phyloP scores from a whole-genome alignment of 2,329 filamentous ascomycete genomes.

The Hansfordia pulvinata region DNA sequence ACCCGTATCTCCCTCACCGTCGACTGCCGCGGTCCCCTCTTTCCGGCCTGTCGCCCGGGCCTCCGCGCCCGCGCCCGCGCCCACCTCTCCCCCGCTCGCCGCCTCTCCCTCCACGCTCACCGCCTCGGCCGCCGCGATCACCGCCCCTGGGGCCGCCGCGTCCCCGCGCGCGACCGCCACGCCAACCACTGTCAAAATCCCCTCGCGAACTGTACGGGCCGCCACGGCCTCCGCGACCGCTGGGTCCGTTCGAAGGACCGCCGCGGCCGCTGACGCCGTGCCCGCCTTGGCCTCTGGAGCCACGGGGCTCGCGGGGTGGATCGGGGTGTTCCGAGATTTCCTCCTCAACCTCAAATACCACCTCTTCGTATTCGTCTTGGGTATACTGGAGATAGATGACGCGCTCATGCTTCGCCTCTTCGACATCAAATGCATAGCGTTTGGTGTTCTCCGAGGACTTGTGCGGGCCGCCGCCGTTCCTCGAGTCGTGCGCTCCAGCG shows the following conservation, averaged over 20 bases:
- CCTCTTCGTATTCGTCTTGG: conserved; percentile 62
- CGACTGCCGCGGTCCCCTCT: too few species aligned
- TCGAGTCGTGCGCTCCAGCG: conserved; percentile 18
- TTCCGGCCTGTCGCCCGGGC: too few species aligned
- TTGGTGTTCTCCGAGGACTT: conserved; percentile 57
- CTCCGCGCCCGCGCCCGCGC: too few species aligned
- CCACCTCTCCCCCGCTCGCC: too few species aligned
- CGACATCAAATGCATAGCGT: conserved; percentile 77
- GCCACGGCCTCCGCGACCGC: conserved; percentile 2
- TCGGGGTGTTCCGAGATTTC: conserved; percentile 21
- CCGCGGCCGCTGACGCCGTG: conserved; percentile 4
- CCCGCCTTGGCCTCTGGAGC: conserved; percentile 10
- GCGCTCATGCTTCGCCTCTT: conserved; percentile 60
- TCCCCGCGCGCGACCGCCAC: too few species aligned
- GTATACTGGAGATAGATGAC: conserved; percentile 55
- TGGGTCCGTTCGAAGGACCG: too few species aligned
- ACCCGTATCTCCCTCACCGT: too few species aligned
- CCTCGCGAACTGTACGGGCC: conserved; percentile 2
- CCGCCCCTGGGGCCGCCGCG: too few species aligned
- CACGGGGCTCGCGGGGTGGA: conserved; percentile 12
- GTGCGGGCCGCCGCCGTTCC: conserved; percentile 37
- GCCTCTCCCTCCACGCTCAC: too few species aligned
- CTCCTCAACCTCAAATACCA: conserved; percentile 66
- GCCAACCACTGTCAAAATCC: conserved; percentile 2
- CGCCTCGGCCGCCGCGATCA: too few species aligned